Evolutionary conservation across 2,329 filamentous ascomycete genomes (phyloP).

Genomic region (Fusarium sp.): DNA sequence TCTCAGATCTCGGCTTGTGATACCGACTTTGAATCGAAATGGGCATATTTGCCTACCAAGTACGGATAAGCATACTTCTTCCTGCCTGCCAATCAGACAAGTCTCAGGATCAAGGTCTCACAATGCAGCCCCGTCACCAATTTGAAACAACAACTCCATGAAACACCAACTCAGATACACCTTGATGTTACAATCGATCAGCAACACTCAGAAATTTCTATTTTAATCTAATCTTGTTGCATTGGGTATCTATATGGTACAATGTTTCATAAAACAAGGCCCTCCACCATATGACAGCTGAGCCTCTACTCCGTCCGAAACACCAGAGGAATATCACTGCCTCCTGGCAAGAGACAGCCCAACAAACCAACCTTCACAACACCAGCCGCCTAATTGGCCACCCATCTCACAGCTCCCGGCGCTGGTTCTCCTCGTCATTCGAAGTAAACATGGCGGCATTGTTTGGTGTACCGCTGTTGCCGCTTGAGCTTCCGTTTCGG

Average conservation of each 20-base stretch:
- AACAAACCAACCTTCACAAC: neutral
- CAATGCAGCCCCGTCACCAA: neutral
- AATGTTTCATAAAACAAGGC: constrained; percentile 11
- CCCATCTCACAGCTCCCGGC: constrained; percentile 26
- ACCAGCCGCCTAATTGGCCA: neutral
- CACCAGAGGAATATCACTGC: constrained; percentile 12
- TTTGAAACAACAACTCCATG: too few species aligned
- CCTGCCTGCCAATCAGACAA: neutral
- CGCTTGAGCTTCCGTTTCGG: constrained; percentile 45
- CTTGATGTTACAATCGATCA: too few species aligned
- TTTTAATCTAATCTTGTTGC: constrained; percentile 1
- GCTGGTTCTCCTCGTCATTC: constrained; percentile 52
- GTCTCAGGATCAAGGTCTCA: constrained; percentile 3
- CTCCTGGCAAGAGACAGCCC: neutral
- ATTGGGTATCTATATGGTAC: constrained; percentile 28
- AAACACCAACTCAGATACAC: too few species aligned
- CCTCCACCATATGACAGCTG: neutral
- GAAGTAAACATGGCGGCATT: constrained; percentile 47
- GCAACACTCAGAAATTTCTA: too few species aligned
- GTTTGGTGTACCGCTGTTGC: constrained; percentile 28
- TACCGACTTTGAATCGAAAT: constrained; percentile 6
- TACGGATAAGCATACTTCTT: too few species aligned
- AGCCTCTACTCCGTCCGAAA: constrained; percentile 1
- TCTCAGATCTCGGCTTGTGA: constrained; percentile 40
- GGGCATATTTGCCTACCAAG: neutral